Evolutionary conservation across 2,329 filamentous ascomycete species (phyloP).

Genomic region (Paecilomyces dactylethromorphus): DNA sequence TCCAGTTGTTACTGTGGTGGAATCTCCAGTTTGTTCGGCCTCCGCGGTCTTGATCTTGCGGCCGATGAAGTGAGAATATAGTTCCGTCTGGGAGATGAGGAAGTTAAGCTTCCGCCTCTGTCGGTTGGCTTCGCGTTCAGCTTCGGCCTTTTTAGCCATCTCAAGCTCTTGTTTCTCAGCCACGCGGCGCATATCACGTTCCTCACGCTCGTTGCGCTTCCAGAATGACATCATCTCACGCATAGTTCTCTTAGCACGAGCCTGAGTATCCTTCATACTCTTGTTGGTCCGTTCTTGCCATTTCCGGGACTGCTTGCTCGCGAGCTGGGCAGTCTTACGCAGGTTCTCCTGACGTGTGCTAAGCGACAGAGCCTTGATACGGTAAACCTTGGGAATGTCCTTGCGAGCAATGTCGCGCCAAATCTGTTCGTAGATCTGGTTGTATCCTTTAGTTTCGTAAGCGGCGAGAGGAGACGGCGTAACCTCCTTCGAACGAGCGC

Average conservation of each 20-base stretch:
- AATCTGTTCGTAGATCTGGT: conserved; percentile 95
- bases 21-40: conserved; percentile 84
- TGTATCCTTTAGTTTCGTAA: conserved; percentile 86
- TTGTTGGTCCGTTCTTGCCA: conserved; percentile 99
- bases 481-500: conserved; percentile 34
- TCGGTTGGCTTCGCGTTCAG: conserved; percentile 91
- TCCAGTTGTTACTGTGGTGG: conserved; percentile 56
- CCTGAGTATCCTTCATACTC: conserved; percentile 95
- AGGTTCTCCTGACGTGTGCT: conserved; percentile 88
- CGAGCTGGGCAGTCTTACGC: conserved; percentile 93
- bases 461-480: conserved; percentile 50
- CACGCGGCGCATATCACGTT: conserved; percentile 86
- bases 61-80: conserved; percentile 98
- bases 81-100: conserved; percentile 94
- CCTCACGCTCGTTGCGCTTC: conserved; percentile 97
- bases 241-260: conserved; percentile 95
- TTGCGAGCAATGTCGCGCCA: conserved; percentile 92
- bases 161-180: conserved; percentile 95
- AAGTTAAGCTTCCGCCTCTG: conserved; percentile 99
- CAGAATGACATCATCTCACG: conserved; percentile 99
- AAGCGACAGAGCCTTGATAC: conserved; percentile 79
- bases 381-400: conserved; percentile 86
- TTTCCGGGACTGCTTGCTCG: conserved; percentile 91
- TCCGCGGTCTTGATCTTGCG: conserved; percentile 99
- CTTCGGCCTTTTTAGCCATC: conserved; percentile 92